Conservation (phyloP, 1,284 basidiomycete genomes). For the Leucoagaricus sp. region DNA sequence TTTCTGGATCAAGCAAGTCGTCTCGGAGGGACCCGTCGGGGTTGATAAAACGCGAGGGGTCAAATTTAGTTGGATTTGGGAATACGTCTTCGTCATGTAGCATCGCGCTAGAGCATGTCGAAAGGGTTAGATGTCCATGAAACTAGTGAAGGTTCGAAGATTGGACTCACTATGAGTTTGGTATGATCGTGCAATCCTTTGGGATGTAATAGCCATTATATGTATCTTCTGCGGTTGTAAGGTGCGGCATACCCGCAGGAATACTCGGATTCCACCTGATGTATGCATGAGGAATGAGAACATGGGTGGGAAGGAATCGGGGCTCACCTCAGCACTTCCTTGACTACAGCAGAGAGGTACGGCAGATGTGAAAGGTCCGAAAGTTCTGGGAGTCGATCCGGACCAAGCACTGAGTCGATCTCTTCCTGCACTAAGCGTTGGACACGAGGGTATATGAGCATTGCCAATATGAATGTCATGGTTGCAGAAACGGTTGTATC, state of each 20-base stretch:
- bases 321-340: slow-evolving; percentile 17
- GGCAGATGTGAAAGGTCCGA: slow-evolving; percentile 17
- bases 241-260: slow-evolving; percentile 4
- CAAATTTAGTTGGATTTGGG: slow-evolving; percentile 17
- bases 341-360: slow-evolving; percentile 19
- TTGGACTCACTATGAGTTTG: slow-evolving; percentile 6
- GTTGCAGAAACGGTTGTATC: slow-evolving; percentile 14
- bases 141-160: not conserved
- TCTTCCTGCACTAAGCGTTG: slow-evolving; percentile 18
- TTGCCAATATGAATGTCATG: slow-evolving; percentile 15
- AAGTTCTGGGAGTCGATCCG: slow-evolving; percentile 18
- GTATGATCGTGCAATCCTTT: not conserved
- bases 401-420: slow-evolving; percentile 16
- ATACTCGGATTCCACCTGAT: slow-evolving; percentile 3
- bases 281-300: not conserved
- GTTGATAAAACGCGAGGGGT: slow-evolving; percentile 20
- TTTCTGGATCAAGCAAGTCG: not conserved
- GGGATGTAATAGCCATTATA: slow-evolving; percentile 13
- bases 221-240: slow-evolving; percentile 4
- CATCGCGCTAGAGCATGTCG: not conserved
- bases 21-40: not conserved
- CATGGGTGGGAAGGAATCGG: not conserved
- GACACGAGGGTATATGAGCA: slow-evolving; percentile 18
- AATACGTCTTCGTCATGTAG: slow-evolving; percentile 18
- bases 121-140: not conserved